Conservation (phyloP, 2,329 filamentous ascomycete species). For the Orbilia brochopaga region DNA sequence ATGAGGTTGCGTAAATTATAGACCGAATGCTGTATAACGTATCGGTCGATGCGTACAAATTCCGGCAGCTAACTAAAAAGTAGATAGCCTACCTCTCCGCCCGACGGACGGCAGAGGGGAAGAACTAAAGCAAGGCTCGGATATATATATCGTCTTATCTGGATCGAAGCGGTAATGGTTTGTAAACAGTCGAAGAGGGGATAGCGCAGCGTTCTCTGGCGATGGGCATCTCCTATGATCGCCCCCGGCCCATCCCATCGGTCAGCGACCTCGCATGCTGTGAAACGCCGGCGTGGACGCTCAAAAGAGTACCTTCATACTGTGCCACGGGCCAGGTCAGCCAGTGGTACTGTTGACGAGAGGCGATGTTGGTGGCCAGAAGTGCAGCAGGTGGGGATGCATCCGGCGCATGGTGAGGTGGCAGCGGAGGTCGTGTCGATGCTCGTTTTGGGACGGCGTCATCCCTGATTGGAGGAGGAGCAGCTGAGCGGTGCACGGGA, state of each 20-base stretch:
- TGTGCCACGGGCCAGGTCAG: conserved; percentile 2
- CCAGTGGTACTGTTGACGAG: not conserved
- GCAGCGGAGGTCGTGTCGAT: conserved; percentile 17
- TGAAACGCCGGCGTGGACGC: not conserved
- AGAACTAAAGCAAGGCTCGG: no score
- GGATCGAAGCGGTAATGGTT: not conserved
- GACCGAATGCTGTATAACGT: not conserved
- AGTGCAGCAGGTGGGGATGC: not conserved
- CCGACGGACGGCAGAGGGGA: not conserved
- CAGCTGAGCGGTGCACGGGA: no score
- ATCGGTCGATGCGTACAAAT: not conserved
- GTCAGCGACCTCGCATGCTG: not conserved
- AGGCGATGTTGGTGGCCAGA: not conserved
- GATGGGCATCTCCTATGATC: not conserved
- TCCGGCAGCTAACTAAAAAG: not conserved
- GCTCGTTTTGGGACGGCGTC: not conserved
- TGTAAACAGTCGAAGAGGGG: conserved; percentile 3
- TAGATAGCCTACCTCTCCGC: not conserved
- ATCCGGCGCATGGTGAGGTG: conserved; percentile 44
- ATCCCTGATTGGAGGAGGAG: no score
- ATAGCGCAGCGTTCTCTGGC: not conserved
- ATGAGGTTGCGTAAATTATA: not conserved
- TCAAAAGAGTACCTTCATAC: not conserved
- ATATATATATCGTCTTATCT: not conserved
- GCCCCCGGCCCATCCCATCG: not conserved